Percentiles rank a stretch among this genome's conserved stretches.
Conservation (phyloP, 495 filamentous ascomycete species). For the Trichodelitschia bisporula region DNA sequence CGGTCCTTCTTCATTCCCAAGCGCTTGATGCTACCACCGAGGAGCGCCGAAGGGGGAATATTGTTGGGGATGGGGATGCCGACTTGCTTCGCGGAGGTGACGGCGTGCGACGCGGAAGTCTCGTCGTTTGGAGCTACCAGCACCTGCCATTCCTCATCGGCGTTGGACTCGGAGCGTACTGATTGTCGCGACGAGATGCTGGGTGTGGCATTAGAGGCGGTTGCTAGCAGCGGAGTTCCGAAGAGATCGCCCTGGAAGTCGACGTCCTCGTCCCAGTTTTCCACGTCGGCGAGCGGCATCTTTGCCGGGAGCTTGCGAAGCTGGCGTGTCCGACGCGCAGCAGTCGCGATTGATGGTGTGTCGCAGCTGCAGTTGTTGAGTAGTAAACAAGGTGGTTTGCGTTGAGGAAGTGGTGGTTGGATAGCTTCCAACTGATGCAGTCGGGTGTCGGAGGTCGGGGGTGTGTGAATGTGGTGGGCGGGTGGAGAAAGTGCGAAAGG, state of each 20-base stretch:
- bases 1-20: conserved; percentile 53
- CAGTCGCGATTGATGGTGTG: neutral
- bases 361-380: neutral
- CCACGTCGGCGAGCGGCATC: conserved; percentile 14
- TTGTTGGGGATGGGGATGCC: conserved; percentile 81
- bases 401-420: neutral
- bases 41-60: conserved; percentile 76
- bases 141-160: conserved; percentile 69
- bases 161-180: conserved; percentile 46
- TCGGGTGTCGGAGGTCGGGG: no score
- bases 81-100: conserved; percentile 61
- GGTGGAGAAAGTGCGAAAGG: no score
- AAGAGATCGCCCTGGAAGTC: conserved; percentile 40
- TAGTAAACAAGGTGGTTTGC: neutral
- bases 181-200: conserved; percentile 46
- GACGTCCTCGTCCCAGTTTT: conserved; percentile 79
- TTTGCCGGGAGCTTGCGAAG: neutral
- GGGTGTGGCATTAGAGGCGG: neutral
- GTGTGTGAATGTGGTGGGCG: no score
- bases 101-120: conserved; percentile 52
- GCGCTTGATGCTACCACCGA: conserved; percentile 85
- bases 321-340: neutral
- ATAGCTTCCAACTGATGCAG: no score
- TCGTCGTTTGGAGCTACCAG: conserved; percentile 59
- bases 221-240: conserved; percentile 15